phyloP scores from a whole-genome alignment of 2,329 filamentous ascomycete species.

The Botryotinia narcissicola region DNA sequence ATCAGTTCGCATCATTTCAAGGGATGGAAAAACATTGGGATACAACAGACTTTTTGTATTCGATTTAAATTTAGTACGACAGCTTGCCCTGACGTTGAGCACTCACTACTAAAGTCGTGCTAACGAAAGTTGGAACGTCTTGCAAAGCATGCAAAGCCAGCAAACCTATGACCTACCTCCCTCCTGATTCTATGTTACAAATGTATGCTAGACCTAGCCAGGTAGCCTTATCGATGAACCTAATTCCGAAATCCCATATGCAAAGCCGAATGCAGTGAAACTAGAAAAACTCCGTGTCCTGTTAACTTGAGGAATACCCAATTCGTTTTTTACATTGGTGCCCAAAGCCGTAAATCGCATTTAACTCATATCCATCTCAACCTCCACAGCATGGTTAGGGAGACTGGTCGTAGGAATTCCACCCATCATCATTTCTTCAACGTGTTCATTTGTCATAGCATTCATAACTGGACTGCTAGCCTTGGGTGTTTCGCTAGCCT shows the following conservation, averaged over 20 bases:
- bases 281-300: slow-evolving; percentile 23
- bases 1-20: slow-evolving; percentile 3
- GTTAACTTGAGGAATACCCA: slow-evolving; percentile 18
- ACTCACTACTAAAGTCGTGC: slow-evolving; percentile 11
- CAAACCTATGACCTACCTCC: slow-evolving; percentile 17
- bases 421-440: slow-evolving; percentile 24
- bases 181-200: slow-evolving; percentile 24
- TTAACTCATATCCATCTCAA: slow-evolving; percentile 47
- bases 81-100: neutral
- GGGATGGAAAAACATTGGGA: neutral
- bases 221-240: slow-evolving; percentile 19
- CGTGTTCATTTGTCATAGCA: slow-evolving; percentile 22
- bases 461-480: slow-evolving; percentile 22
- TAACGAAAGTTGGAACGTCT: neutral
- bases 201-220: slow-evolving; percentile 21
- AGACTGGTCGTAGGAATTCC: slow-evolving; percentile 23
- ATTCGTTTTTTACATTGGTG: slow-evolving; percentile 19
- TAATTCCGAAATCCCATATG: slow-evolving; percentile 20
- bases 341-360: slow-evolving; percentile 18
- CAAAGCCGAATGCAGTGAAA: slow-evolving; percentile 22
- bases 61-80: neutral
- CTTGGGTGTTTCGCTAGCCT: slow-evolving; percentile 46
- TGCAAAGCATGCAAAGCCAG: slow-evolving; percentile 17
- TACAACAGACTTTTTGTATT: slow-evolving; percentile 4
- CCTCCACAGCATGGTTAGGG: slow-evolving; percentile 29